Percentiles rank a stretch among this genome's conserved stretches.
Evolutionary conservation across 2,329 filamentous ascomycete species (phyloP).

Genomic region (Penicillium sp.): DNA sequence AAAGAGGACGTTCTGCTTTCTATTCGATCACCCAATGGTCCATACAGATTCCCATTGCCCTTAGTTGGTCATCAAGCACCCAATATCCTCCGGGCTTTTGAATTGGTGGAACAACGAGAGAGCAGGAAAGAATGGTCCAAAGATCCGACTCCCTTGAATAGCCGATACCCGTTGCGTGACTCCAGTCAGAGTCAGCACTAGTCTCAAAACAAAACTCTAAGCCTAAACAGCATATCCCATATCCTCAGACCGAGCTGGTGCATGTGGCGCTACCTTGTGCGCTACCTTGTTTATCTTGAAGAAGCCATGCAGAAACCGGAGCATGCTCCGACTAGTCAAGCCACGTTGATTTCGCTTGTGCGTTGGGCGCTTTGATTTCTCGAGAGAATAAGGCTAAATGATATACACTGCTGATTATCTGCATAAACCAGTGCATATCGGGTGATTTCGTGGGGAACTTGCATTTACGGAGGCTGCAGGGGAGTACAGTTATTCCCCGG

Average conservation of each 20-base stretch:
- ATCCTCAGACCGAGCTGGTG: not conserved
- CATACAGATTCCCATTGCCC: conserved; percentile 15
- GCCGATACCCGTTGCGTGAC: not conserved
- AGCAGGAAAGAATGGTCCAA: not conserved
- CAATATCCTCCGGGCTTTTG: conserved; percentile 25
- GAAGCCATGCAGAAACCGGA: conserved; percentile 6
- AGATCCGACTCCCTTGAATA: not conserved
- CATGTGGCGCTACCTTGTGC: not conserved
- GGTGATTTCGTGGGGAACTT: not conserved
- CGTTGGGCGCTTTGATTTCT: not conserved
- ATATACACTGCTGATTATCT: not conserved
- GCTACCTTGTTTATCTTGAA: not conserved
- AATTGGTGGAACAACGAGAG: conserved; percentile 2
- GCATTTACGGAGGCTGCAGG: not conserved
- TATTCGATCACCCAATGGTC: conserved; percentile 6
- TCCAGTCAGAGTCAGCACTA: not conserved
- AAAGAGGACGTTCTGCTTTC: conserved; percentile 32
- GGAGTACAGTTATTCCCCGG: not conserved
- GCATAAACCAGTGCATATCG: not conserved
- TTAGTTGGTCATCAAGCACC: conserved; percentile 17
- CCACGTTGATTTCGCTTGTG: not conserved
- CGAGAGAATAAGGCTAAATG: not conserved
- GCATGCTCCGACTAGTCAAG: conserved; percentile 14
- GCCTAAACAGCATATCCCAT: not conserved
- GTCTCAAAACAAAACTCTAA: not conserved